Evolutionary conservation across 1,284 basidiomycete genomes (phyloP).

Genomic region (Boletus coffeatus): DNA sequence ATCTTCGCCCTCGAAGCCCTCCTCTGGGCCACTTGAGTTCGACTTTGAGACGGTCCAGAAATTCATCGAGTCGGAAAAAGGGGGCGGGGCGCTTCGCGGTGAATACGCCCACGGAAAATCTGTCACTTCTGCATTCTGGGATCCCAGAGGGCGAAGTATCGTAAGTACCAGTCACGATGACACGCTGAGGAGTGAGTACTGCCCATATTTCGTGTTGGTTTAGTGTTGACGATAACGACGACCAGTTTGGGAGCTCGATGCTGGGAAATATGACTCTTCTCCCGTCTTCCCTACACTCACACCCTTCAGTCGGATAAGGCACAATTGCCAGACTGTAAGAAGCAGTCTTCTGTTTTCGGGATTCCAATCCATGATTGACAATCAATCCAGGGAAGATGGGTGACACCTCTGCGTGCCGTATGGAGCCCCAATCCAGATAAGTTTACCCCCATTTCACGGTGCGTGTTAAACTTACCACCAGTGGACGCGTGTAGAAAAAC

Average conservation of each 20-base stretch:
- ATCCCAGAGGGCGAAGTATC: constrained; percentile 65
- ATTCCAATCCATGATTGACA: neutral
- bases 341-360: neutral
- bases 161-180: constrained; percentile 81
- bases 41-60: constrained; percentile 44
- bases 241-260: constrained; percentile 67
- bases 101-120: constrained; percentile 68
- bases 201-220: neutral
- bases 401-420: constrained; percentile 67
- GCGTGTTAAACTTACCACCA: constrained; percentile 18
- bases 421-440: constrained; percentile 68
- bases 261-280: constrained; percentile 39
- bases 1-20: constrained; percentile 10
- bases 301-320: constrained; percentile 55
- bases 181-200: constrained; percentile 52
- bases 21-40: constrained; percentile 37
- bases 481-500: neutral
- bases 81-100: constrained; percentile 49
- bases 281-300: constrained; percentile 51
- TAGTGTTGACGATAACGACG: constrained; percentile 12
- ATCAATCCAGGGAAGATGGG: constrained; percentile 62
- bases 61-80: constrained; percentile 44
- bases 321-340: constrained; percentile 73
- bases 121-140: constrained; percentile 78
- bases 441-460: constrained; percentile 78